Evolutionary conservation across 2,329 filamentous ascomycete genomes (phyloP).

Genomic region (Pleomassaria siparia): DNA sequence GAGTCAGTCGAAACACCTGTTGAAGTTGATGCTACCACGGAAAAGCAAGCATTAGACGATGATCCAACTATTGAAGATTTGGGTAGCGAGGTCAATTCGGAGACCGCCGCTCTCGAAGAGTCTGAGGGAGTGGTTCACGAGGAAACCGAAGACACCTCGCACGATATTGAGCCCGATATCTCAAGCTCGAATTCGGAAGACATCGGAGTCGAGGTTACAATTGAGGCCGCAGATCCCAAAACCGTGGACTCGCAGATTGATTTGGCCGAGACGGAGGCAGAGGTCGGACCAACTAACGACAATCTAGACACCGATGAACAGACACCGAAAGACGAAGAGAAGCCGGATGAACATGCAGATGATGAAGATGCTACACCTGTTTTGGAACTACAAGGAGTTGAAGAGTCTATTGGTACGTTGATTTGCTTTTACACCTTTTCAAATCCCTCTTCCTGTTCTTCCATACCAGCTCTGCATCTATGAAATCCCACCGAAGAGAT

Average conservation of each 20-base stretch:
- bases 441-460: constrained; percentile 2
- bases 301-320: background rate
- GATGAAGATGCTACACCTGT: constrained; percentile 3
- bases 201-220: no score
- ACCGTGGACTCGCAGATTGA: background rate
- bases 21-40: background rate
- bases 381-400: constrained; percentile 8
- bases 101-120: background rate
- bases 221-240: no score
- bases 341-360: background rate
- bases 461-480: background rate
- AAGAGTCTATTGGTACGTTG: constrained; percentile 22
- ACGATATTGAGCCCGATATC: background rate
- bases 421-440: background rate
- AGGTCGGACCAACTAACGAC: background rate
- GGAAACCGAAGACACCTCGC: background rate
- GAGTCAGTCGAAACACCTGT: background rate
- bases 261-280: background rate
- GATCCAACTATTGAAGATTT: background rate
- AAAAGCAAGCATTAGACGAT: background rate
- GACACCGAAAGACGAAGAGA: background rate
- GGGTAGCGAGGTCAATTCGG: background rate
- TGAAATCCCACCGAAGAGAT: background rate
- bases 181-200: background rate
- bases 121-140: background rate